Evolutionary conservation across 768 basidiomycete genomes (phyloP).

Genomic region (Mycena belliarum): DNA sequence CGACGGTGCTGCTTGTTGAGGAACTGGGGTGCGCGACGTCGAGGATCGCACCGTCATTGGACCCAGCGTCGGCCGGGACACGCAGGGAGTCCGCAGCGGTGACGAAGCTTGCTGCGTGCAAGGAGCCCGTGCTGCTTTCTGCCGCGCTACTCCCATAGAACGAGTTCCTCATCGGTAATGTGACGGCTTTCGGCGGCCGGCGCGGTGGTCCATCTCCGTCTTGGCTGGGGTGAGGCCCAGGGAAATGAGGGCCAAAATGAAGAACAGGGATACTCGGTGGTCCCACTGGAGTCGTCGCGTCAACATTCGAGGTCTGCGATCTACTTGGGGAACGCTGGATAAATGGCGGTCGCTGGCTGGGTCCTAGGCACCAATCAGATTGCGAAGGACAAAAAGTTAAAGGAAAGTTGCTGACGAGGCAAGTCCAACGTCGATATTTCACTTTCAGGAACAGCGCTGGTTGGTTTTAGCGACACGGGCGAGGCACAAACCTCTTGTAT

Average conservation of each 20-base stretch:
- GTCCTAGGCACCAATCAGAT: not conserved
- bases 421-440: conserved; percentile 13
- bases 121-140: conserved; percentile 14
- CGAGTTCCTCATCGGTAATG: not conserved
- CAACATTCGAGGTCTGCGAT: not conserved
- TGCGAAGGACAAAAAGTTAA: not conserved
- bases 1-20: conserved; percentile 4
- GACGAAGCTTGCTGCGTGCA: conserved; percentile 23
- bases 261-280: conserved; percentile 16
- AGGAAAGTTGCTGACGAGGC: not conserved
- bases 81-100: conserved; percentile 17
- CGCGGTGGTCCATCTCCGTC: conserved; percentile 17
- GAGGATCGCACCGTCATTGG: too few relatives aligned
- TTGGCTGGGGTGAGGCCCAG: conserved; percentile 19
- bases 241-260: conserved; percentile 11
- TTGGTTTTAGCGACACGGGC: conserved; percentile 10
- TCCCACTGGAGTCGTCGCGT: not conserved
- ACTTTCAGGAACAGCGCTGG: conserved; percentile 7
- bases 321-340: not conserved
- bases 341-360: not conserved
- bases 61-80: not conserved
- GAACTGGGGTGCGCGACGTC: not conserved
- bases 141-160: not conserved
- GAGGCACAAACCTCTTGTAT: conserved; percentile 16
- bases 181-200: conserved; percentile 10